Conservation (phyloP, 352 stramenopile genomes). For the Pythium aphanidermatum region DNA sequence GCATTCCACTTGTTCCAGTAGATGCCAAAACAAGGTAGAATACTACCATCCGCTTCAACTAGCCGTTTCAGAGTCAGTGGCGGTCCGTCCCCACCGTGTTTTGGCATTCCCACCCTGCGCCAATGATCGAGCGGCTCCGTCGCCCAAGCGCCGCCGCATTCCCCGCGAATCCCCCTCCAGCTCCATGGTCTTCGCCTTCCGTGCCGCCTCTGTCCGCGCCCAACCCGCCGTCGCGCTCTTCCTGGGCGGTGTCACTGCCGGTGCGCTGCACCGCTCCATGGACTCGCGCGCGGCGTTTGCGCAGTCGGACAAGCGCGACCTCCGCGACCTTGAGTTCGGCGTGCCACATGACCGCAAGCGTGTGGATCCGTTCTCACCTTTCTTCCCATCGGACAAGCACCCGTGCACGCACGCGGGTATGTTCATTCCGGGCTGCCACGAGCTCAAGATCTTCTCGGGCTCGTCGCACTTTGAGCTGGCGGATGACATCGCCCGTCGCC, state of each 20-base stretch:
- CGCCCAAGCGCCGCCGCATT: slow-evolving; percentile 2
- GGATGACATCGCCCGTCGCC: slow-evolving; percentile 83
- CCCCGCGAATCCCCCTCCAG: not conserved
- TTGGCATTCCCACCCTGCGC: slow-evolving; percentile 11
- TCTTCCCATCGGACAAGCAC: slow-evolving; percentile 89
- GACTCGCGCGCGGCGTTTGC: slow-evolving; percentile 21
- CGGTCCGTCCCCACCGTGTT: slow-evolving; percentile 10
- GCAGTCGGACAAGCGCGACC: slow-evolving; percentile 64
- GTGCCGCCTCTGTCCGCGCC: slow-evolving; percentile 32
- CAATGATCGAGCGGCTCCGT: slow-evolving; percentile 10
- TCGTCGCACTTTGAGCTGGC: slow-evolving; percentile 89
- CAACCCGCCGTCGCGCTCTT: slow-evolving; percentile 47
- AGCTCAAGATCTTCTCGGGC: slow-evolving; percentile 92
- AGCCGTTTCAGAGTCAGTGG: not conserved
- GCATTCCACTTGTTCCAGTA: not conserved
- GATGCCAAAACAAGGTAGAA: slow-evolving; percentile 5
- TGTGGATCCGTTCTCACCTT: slow-evolving; percentile 84
- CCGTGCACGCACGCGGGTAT: slow-evolving; percentile 87
- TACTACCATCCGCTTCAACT: slow-evolving; percentile 3
- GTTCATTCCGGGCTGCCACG: slow-evolving; percentile 90
- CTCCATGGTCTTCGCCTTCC: slow-evolving; percentile 63
- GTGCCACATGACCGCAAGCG: slow-evolving; percentile 83
- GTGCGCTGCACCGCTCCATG: slow-evolving; percentile 34
- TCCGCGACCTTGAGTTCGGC: slow-evolving; percentile 83
- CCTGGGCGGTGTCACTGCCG: slow-evolving; percentile 40